Conservation (phyloP, 768 basidiomycete genomes). For the Trametes meyenii region DNA sequence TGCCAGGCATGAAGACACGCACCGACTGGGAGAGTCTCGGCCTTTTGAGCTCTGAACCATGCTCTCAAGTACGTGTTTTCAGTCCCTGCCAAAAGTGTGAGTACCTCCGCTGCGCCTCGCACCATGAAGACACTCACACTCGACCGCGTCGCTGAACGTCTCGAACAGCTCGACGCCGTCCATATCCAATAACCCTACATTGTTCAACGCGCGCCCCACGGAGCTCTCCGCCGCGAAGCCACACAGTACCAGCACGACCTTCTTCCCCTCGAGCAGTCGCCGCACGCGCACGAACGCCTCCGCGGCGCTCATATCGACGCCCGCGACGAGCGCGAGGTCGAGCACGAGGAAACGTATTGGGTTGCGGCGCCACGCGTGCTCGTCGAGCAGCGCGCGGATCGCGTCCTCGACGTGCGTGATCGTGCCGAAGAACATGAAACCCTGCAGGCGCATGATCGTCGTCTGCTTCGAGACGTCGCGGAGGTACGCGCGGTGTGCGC, state of each 20-base stretch:
- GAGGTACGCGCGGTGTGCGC: constrained; percentile 85
- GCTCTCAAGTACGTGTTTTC: constrained; percentile 90
- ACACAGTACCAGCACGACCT: constrained; percentile 88
- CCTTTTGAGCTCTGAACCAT: constrained; percentile 71
- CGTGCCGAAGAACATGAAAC: constrained; percentile 92
- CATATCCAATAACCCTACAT: constrained; percentile 79
- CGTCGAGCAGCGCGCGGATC: constrained; percentile 74
- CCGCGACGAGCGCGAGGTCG: constrained; percentile 82
- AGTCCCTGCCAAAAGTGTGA: constrained; percentile 64
- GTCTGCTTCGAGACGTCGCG: constrained; percentile 94
- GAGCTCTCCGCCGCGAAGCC: constrained; percentile 67
- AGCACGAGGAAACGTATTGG: constrained; percentile 91
- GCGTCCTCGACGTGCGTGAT: constrained; percentile 88
- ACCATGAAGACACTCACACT: constrained; percentile 64
- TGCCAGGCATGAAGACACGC: constrained; percentile 33
- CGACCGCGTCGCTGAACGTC: constrained; percentile 87
- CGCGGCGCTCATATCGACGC: constrained; percentile 93
- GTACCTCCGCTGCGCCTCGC: background rate
- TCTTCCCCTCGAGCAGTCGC: constrained; percentile 70
- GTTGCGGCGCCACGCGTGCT: constrained; percentile 66
- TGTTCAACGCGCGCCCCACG: constrained; percentile 72
- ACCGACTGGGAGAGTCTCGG: constrained; percentile 51
- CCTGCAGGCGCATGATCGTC: constrained; percentile 84
- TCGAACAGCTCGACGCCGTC: constrained; percentile 80
- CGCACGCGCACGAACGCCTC: constrained; percentile 95